Base-by-base conservation (phyloP, 441 rosid genomes). In the Pelargonium myrrhifolium region DNA sequence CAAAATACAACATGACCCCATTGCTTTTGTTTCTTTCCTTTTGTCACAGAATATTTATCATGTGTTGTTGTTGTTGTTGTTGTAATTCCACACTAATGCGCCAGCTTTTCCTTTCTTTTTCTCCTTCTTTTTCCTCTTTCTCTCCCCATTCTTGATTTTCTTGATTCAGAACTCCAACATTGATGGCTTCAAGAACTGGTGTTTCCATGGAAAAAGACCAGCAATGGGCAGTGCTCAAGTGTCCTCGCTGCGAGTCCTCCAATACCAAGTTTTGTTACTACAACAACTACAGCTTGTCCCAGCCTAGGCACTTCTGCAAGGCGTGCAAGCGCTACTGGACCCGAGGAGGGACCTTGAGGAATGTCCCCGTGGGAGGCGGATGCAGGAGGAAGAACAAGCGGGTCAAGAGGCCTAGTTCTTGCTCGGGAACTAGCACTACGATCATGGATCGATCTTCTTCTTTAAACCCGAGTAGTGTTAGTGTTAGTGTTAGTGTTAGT, bases 231-330 rank as follows among this genome's bases (percentile, higher is more conserved):
- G 61, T 21, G 12, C 61, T 56, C 61, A 56, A 56, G 61, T 56
- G 61, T 20, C 61, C 61, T 56, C 61, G 61, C 0, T 56, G 61
- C 22, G 28, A 56, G 61, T 56, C 61, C 21, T 56, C 61, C 10
- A 56, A 56, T 28, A 56, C 61, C 61, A 56, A 56, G 61, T 56
- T 56, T 6, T 56, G 61, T 56, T 56, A 56, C 61, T 56, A 18
- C 61, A 56, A 56, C 61, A 56, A 56, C 22, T 56, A 56, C 28
- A 56, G 61, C 61, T 56, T 56, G 14, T 56, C 61, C 21, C 61
- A 56, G 61, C 61, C 61, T 21, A 56, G 49, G 28, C 65, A 76
- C 45, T 72, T 62, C 66, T 68, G 64, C 53, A 63, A 14, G 42
- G 66, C 66, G 51, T 18, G 40, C 62, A 22, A 9, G 63, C 51